phyloP scores from a whole-genome alignment of 108 stramenopile species.

The Fragilariopsis cylindrus region DNA sequence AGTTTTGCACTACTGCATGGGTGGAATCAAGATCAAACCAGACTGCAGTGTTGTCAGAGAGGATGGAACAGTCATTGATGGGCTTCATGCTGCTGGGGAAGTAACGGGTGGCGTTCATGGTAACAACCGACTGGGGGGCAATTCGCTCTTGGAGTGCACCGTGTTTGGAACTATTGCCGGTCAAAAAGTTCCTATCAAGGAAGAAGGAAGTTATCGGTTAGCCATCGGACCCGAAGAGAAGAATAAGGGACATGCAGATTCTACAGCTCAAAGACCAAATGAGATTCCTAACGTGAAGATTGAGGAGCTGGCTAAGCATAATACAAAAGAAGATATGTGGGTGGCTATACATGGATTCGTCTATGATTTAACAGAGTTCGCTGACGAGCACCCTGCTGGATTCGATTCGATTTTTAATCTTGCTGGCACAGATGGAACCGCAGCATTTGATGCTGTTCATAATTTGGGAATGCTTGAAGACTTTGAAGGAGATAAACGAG shows the following conservation, averaged over 20 bases:
- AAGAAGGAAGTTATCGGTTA: slow-evolving; percentile 22
- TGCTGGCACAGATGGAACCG: slow-evolving; percentile 85
- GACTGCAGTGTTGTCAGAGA: slow-evolving; percentile 65
- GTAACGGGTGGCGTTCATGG: slow-evolving; percentile 85
- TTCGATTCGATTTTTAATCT: slow-evolving; percentile 78
- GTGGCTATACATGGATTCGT: slow-evolving; percentile 84
- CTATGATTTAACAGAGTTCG: slow-evolving; percentile 91
- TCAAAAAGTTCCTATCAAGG: slow-evolving; percentile 76
- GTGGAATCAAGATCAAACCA: slow-evolving; percentile 81
- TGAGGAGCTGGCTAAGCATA: slow-evolving; percentile 75
- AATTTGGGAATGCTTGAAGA: slow-evolving; percentile 79
- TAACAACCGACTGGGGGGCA: slow-evolving; percentile 83
- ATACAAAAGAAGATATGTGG: slow-evolving; percentile 84
- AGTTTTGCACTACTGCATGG: slow-evolving; percentile 93
- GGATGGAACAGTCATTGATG: slow-evolving; percentile 47
- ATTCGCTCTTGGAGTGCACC: slow-evolving; percentile 89
- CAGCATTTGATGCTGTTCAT: slow-evolving; percentile 84
- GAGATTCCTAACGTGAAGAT: slow-evolving; percentile 50
- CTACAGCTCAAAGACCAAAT: neutral
- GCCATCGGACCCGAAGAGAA: slow-evolving; percentile 11
- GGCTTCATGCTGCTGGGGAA: slow-evolving; percentile 83
- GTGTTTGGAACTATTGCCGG: slow-evolving; percentile 89
- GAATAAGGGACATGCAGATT: neutral
- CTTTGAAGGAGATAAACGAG: slow-evolving; percentile 65
- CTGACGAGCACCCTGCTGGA: slow-evolving; percentile 91